Base-by-base conservation (phyloP, 2,329 filamentous ascomycete genomes). In the Waltergamsia citrina region DNA sequence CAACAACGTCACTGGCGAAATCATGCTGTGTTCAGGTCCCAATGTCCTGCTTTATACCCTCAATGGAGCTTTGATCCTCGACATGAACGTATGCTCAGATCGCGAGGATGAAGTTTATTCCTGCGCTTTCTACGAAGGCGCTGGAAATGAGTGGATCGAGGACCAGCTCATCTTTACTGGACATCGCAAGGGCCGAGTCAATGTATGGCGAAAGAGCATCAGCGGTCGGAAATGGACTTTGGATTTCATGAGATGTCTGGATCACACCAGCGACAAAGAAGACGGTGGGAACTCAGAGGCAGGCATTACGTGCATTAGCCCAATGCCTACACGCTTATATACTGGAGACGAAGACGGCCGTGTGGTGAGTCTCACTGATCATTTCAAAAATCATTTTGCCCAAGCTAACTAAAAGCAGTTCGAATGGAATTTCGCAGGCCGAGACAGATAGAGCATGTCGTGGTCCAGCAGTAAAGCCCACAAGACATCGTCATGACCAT, bases 261-360 rank as follows among this genome's bases (percentile, higher is more conserved):
- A 94, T 51, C 85, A 94, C 52, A 66, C 78, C 25, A 85, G 94
- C 49, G 51, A 52, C 33, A 74, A 70, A 44, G 76, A 74, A 32
- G 79, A 69, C 63, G 76, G 49, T 46, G 60, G 53, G 5, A 76
- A 75, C 42, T 63, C 66, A 0, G 70, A 74, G 29, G 79, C 81
- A 3, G 79, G 81, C 0, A 88, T 96, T 40, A 94, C 84, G 24
- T 93, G 84, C 51, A 83, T 98, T 34, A 69, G 84, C 37, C 83
- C 90, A 3, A 83, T 88, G 71, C 77, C 85, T 34, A 79, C 81
- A 41, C 72, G 81, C 41, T 78, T 96, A 8, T 96, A 95, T 57
- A 94, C 88, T 0, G 92, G 90, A 4, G 92, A 96, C 61, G 92
- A 96, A 43, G 82, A 87, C 42, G 92, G 92, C 20, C 72, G 80